These are phyloP conservation scores for Inga laurina DNA, from an alignment of 306 rosid species.

Conservation along the genomic window DNA sequence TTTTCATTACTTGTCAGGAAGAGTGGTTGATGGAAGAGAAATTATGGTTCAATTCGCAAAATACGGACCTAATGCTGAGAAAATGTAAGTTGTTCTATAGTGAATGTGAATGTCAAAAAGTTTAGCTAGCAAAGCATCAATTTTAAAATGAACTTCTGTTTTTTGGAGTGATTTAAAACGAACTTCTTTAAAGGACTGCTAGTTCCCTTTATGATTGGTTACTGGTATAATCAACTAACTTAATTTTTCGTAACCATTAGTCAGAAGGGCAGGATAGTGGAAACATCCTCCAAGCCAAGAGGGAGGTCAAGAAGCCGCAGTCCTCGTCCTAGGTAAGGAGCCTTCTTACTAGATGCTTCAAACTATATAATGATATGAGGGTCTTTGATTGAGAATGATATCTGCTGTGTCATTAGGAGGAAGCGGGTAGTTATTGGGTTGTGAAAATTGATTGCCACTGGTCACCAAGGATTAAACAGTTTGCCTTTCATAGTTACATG, in stretches of 20 bases:
- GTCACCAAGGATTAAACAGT: neutral
- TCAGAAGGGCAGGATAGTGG: slow-evolving; percentile 62
- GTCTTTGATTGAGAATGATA: neutral
- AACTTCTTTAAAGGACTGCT: neutral
- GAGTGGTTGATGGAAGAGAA: slow-evolving; percentile 76
- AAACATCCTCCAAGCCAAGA: slow-evolving; percentile 51
- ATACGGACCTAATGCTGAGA: slow-evolving; percentile 81
- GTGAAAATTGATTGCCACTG: neutral
- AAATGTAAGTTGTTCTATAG: slow-evolving; percentile 39
- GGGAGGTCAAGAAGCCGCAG: slow-evolving; percentile 67
- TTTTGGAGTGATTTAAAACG: neutral
- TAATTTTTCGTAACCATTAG: slow-evolving; percentile 28
- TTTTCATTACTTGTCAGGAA: slow-evolving; percentile 37
- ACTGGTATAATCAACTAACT: neutral
- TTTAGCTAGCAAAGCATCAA: neutral
- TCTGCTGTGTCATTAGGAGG: neutral
- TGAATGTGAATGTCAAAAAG: no score
- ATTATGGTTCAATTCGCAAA: slow-evolving; percentile 87
- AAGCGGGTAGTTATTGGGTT: neutral
- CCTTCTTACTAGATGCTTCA: neutral
- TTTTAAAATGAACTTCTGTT: neutral
- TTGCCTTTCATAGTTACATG: neutral
- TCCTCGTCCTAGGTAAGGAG: slow-evolving; percentile 70
- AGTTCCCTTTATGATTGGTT: neutral
- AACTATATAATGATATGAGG: neutral